phyloP scores from a whole-genome alignment of 2,329 filamentous ascomycete species.

The Talaromyces piceae region DNA sequence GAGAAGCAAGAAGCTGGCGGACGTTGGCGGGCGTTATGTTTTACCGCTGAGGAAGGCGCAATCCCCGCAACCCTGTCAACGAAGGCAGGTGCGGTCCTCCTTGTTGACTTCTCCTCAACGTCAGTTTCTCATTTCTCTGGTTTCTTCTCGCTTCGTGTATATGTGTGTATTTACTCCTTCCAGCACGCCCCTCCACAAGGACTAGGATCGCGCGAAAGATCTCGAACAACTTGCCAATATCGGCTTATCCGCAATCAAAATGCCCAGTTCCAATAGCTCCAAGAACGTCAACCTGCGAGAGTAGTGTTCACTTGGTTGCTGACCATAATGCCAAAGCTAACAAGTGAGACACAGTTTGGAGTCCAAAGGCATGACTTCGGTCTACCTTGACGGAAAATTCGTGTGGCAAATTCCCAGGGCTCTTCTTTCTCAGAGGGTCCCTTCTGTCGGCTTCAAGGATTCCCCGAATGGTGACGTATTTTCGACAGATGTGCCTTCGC shows the following conservation, averaged over 20 bases:
- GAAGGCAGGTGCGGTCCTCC: not conserved
- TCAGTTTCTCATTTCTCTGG: not conserved
- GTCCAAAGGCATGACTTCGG: conserved; percentile 2
- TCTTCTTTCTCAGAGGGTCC: not conserved
- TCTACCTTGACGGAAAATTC: conserved; percentile 6
- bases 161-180: not conserved
- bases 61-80: not conserved
- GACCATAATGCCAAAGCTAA: not conserved
- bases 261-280: not conserved
- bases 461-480: not conserved
- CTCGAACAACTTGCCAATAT: not conserved
- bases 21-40: not conserved
- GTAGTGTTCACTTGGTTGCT: not conserved
- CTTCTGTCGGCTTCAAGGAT: not conserved
- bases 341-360: not conserved
- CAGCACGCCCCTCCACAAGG: not conserved
- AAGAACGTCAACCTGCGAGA: not conserved
- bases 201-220: not conserved
- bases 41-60: not conserved
- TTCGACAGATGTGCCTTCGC: not conserved
- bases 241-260: not conserved
- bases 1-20: not conserved
- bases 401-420: conserved; percentile 4
- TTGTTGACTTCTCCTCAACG: not conserved
- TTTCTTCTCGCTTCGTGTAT: not conserved